phyloP scores from a whole-genome alignment of 1,284 basidiomycete genomes.

The Moniliophthora roreri region DNA sequence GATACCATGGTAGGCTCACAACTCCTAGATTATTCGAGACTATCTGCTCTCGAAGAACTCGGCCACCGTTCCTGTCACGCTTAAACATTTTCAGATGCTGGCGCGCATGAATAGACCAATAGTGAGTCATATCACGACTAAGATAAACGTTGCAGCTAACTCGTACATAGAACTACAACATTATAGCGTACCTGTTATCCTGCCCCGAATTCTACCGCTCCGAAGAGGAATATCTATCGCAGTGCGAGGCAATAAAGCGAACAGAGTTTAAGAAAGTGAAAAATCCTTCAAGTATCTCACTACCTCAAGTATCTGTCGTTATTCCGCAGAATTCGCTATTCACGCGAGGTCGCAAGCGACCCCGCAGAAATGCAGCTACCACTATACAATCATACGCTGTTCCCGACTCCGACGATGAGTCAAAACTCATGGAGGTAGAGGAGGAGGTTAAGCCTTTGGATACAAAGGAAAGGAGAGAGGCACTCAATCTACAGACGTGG shows the following conservation, averaged over 20 bases:
- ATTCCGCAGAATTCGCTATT: slow-evolving; percentile 13
- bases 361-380: slow-evolving; percentile 53
- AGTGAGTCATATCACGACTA: slow-evolving; percentile 51
- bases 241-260: slow-evolving; percentile 24
- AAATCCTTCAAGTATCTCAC: slow-evolving; percentile 17
- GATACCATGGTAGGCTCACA: slow-evolving; percentile 1
- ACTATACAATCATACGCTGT: slow-evolving; percentile 59
- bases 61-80: slow-evolving; percentile 61
- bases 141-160: no score
- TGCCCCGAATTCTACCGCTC: slow-evolving; percentile 67
- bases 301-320: slow-evolving; percentile 22
- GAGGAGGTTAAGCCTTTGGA: slow-evolving; percentile 31
- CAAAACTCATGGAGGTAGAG: slow-evolving; percentile 43
- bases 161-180: slow-evolving; percentile 39
- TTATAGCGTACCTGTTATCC: slow-evolving; percentile 59
- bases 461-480: slow-evolving; percentile 39
- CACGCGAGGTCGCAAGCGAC: slow-evolving; percentile 47
- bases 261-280: slow-evolving; percentile 33
- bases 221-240: slow-evolving; percentile 61
- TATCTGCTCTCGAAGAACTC: slow-evolving; percentile 36
- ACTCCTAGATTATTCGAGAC: slow-evolving; percentile 43
- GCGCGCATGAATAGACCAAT: slow-evolving; percentile 59
- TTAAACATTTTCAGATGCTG: slow-evolving; percentile 70
- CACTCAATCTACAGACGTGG: slow-evolving; percentile 64
- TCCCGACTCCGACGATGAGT: slow-evolving; percentile 73